Conservation (phyloP, 2,329 filamentous ascomycete genomes). For the Calonectria pseudoturangicola region DNA sequence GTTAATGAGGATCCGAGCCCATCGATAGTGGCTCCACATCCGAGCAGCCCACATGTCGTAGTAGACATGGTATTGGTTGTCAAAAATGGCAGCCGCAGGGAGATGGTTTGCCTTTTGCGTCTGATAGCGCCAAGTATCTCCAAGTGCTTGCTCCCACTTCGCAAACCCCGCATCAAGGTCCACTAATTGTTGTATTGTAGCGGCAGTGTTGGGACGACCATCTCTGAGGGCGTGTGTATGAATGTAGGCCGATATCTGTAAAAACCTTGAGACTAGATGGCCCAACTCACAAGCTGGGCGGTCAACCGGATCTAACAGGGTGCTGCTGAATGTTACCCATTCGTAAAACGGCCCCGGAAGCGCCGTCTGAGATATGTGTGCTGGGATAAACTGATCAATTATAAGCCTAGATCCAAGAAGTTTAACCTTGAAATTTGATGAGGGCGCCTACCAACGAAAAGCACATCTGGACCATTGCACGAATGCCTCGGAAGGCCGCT, state of each 20-base stretch:
- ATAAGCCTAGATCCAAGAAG: constrained; percentile 34
- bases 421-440: not conserved
- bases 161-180: constrained; percentile 63
- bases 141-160: constrained; percentile 61
- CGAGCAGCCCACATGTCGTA: constrained; percentile 71
- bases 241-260: constrained; percentile 62
- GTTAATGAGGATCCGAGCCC: constrained; percentile 72
- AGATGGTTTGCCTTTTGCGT: constrained; percentile 57
- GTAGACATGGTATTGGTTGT: constrained; percentile 74
- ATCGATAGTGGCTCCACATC: constrained; percentile 77
- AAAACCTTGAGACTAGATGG: constrained; percentile 62
- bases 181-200: constrained; percentile 62
- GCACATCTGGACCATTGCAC: constrained; percentile 72
- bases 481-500: constrained; percentile 66
- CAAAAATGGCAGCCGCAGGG: constrained; percentile 67
- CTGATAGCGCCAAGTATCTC: constrained; percentile 61
- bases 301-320: constrained; percentile 60
- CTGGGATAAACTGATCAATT: constrained; percentile 65
- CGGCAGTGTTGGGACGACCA: constrained; percentile 58
- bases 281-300: constrained; percentile 65
- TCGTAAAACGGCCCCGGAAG: constrained; percentile 66
- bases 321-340: constrained; percentile 63
- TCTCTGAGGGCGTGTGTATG: constrained; percentile 61
- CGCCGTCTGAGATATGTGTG: constrained; percentile 61
- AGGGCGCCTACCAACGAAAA: constrained; percentile 70